These are phyloP conservation scores for Funneliformis geosporum DNA, from an alignment of 192 early-diverging fungal species.

Conservation along the genomic window DNA sequence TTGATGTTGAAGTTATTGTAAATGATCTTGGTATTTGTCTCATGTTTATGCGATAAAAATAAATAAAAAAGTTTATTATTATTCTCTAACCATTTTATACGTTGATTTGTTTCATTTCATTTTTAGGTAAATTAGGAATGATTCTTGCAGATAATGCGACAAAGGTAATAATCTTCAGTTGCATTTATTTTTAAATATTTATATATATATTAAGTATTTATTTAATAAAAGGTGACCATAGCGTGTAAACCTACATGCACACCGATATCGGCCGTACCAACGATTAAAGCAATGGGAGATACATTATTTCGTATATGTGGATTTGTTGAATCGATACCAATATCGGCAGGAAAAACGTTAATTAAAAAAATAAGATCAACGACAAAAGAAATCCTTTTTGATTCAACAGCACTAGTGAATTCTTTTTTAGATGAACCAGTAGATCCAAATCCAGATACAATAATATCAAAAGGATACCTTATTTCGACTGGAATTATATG, in stretches of 20 bases:
- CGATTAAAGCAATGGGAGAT: constrained; percentile 42
- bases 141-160: constrained; percentile 17
- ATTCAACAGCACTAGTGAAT: constrained; percentile 39
- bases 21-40: neutral
- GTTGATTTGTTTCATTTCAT: too few species aligned
- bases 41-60: neutral
- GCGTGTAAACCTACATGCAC: constrained; percentile 48
- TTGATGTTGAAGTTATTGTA: neutral
- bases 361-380: constrained; percentile 36
- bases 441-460: constrained; percentile 30
- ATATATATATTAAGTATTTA: neutral
- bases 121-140: constrained; percentile 1
- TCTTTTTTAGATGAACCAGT: constrained; percentile 42
- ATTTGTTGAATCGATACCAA: constrained; percentile 43
- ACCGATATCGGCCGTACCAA: constrained; percentile 37
- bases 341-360: constrained; percentile 43
- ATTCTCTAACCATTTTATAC: neutral
- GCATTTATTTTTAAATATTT: neutral
- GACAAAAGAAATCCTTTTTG: constrained; percentile 40
- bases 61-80: neutral
- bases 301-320: constrained; percentile 47
- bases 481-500: constrained; percentile 45
- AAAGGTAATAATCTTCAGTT: too few species aligned
- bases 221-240: constrained; percentile 35
- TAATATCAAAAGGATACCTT: constrained; percentile 32